phyloP scores from a whole-genome alignment of 495 filamentous ascomycete genomes.

The Pyrenula massariospora region DNA sequence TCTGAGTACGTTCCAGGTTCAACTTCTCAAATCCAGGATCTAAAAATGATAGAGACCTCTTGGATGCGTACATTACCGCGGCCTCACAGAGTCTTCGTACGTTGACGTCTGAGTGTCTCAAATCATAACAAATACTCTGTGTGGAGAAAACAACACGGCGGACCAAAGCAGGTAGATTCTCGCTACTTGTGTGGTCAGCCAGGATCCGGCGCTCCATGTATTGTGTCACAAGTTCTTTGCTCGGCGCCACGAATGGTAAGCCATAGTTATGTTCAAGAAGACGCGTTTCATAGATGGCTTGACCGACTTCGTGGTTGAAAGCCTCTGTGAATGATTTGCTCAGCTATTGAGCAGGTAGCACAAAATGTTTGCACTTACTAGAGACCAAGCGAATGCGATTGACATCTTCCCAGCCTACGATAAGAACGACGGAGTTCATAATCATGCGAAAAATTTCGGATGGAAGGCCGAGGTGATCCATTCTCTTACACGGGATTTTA shows the following conservation, averaged over 20 bases:
- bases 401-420: neutral
- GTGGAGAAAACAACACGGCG: neutral
- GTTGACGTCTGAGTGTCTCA: too few species aligned
- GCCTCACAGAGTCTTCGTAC: too few species aligned
- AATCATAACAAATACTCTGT: too few species aligned
- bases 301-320: neutral
- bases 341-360: neutral
- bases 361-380: neutral
- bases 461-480: neutral
- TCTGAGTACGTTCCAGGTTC: too few species aligned
- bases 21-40: too few species aligned
- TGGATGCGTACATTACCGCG: too few species aligned
- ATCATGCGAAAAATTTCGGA: neutral
- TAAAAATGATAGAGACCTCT: too few species aligned
- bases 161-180: neutral
- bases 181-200: neutral
- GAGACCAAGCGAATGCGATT: neutral
- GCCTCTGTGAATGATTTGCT: neutral
- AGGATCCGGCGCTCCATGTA: neutral
- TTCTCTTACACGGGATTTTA: too few species aligned
- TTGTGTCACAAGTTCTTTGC: neutral
- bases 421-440: neutral
- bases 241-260: neutral
- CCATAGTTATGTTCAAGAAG: neutral
- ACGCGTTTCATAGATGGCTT: neutral